Conservation (phyloP, 768 basidiomycete genomes). For the Lentinula aciculospora region DNA sequence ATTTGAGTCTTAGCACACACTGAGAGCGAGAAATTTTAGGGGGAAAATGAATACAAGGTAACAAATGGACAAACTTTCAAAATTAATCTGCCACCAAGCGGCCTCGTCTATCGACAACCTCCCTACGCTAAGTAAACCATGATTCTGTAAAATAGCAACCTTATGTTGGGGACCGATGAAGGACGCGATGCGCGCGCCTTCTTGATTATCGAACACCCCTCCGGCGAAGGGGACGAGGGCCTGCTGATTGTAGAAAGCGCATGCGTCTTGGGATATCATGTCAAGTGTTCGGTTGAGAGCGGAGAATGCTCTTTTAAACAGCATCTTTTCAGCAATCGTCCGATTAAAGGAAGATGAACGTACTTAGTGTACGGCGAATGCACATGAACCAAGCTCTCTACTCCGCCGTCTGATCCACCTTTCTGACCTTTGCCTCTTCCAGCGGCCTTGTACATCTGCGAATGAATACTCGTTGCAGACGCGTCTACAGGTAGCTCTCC, state of each 20-base stretch:
- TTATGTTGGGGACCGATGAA: not conserved
- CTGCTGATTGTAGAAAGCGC: slow-evolving; percentile 18
- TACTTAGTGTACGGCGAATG: slow-evolving; percentile 3
- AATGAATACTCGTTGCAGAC: slow-evolving; percentile 1
- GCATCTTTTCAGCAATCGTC: not conserved
- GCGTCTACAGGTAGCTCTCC: slow-evolving; percentile 2
- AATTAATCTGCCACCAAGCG: slow-evolving; percentile 4
- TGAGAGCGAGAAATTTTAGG: not conserved
- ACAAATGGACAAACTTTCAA: not conserved
- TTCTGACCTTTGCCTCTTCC: slow-evolving; percentile 1
- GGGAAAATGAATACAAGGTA: not conserved
- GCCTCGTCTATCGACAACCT: slow-evolving; percentile 2
- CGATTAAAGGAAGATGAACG: not conserved
- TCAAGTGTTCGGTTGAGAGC: slow-evolving; percentile 25
- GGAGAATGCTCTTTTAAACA: slow-evolving; percentile 27
- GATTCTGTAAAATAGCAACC: slow-evolving; percentile 1
- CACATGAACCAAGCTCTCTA: slow-evolving; percentile 2
- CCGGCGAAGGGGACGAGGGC: slow-evolving; percentile 4
- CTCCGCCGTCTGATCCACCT: not conserved
- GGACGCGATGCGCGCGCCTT: slow-evolving; percentile 3
- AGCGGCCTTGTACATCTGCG: slow-evolving; percentile 1
- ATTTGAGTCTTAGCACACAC: slow-evolving; percentile 6
- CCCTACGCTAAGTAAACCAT: not conserved
- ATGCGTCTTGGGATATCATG: slow-evolving; percentile 27
- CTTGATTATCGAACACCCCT: slow-evolving; percentile 4